Base-by-base conservation (phyloP, 257 asterid genomes). In the Lycium barbarum region DNA sequence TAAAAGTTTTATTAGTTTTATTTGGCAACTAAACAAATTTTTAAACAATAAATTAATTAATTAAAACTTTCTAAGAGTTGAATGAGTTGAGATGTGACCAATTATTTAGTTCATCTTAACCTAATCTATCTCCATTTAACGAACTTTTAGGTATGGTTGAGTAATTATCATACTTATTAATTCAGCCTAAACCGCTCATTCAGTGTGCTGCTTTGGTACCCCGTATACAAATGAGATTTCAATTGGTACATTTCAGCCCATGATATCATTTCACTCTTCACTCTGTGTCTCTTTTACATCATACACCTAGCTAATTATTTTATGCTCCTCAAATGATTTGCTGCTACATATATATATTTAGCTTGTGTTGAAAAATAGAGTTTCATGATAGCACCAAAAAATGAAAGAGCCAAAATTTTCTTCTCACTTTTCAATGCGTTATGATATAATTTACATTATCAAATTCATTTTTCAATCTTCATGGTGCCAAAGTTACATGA, bases 401-500 rank as follows among this genome's bases (percentile, higher is more conserved):
- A 43, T 4, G 26, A 72, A 45, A 49, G 43, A 74, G 62, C 59
- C 14, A 74, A 74, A 3, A 22, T 20, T 13, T 1, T 11, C 36
- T 66, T 66, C 73, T 66, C 73, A 12, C n/a, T 66, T 66, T 33
- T 12, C 45, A 26, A 12, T 2, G 6, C 18, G 40, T 22, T 6
- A 11, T 65, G 8, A 65, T 26, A 12, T 12, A 63, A 10, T 63
- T 43, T 74, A 0, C 81, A 74, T 74, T 11, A 74, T 22, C 76
- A 67, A 49, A 22, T 74, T 51, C 62, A 3, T 74, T 49, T 74
- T 49, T 47, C 45, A 74, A 49, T 26, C 66, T 85, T 70, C 85
- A 71, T 85, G 54, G 80, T 74, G 86, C 68, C 20, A 76, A 76
- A 76, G 62, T 51, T 66, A 78, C 76, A 83, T 83, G 80, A 61